Percentiles rank a stretch among this genome's conserved stretches.
phyloP scores from a whole-genome alignment of 352 stramenopile species.

The Lagenidium sp. region DNA sequence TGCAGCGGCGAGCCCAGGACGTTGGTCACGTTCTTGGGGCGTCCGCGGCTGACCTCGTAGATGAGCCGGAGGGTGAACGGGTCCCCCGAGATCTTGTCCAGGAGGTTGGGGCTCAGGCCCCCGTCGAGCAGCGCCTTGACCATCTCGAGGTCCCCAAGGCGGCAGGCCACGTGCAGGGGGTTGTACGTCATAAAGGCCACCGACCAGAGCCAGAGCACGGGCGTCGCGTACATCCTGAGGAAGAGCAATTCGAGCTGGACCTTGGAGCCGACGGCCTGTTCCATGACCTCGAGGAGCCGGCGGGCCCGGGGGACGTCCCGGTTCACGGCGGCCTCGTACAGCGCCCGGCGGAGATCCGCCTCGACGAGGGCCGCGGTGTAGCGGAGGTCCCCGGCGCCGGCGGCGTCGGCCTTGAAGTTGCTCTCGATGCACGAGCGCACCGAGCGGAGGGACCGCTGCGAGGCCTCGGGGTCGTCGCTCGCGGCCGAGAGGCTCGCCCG shows the following conservation, averaged over 20 bases:
- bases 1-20: slow-evolving; percentile 60
- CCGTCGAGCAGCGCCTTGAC: slow-evolving; percentile 44
- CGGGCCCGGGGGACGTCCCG: slow-evolving; percentile 29
- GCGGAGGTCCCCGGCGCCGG: slow-evolving; percentile 4
- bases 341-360: slow-evolving; percentile 28
- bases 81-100: slow-evolving; percentile 69
- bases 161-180: slow-evolving; percentile 62
- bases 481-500: not conserved
- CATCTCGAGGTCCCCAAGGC: slow-evolving; percentile 45
- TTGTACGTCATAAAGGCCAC: slow-evolving; percentile 68
- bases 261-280: slow-evolving; percentile 48
- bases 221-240: slow-evolving; percentile 66
- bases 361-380: slow-evolving; percentile 16
- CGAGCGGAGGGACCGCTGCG: not conserved
- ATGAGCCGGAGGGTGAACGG: slow-evolving; percentile 47
- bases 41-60: slow-evolving; percentile 59
- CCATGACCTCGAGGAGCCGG: slow-evolving; percentile 33
- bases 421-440: not conserved
- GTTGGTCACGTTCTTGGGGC: slow-evolving; percentile 55
- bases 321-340: slow-evolving; percentile 41
- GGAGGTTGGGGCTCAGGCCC: slow-evolving; percentile 59
- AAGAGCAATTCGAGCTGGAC: slow-evolving; percentile 51
- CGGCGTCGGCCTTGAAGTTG: not conserved
- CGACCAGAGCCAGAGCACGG: slow-evolving; percentile 39
- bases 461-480: slow-evolving; percentile 2